Percentiles rank a stretch among this genome's conserved stretches.
These are phyloP conservation scores for Hypoxylon sp. DNA, from an alignment of 2,329 filamentous ascomycete genomes.

Conservation along the genomic window DNA sequence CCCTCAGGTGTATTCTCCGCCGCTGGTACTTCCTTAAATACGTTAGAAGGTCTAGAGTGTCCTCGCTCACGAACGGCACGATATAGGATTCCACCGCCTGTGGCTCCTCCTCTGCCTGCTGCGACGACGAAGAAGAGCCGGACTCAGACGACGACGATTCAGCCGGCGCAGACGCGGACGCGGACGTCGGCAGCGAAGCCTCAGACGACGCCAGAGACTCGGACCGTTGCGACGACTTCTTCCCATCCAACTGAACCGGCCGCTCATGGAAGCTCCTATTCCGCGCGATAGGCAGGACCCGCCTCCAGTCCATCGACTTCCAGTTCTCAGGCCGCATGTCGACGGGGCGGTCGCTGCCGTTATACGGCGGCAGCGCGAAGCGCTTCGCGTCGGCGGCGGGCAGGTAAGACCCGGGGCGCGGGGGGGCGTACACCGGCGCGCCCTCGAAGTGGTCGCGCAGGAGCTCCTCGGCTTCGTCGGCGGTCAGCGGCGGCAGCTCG, in stretches of 20 bases:
- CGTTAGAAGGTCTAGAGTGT: neutral
- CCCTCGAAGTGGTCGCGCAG: slow-evolving; percentile 31
- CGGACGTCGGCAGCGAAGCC: too few relatives aligned
- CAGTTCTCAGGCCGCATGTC: slow-evolving; percentile 13
- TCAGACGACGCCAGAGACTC: neutral
- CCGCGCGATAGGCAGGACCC: slow-evolving; percentile 23
- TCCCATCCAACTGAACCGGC: neutral
- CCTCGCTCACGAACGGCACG: slow-evolving; percentile 1
- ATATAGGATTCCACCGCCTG: neutral
- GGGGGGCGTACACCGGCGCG: slow-evolving; percentile 4
- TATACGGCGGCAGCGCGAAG: slow-evolving; percentile 33
- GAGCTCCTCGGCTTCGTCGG: slow-evolving; percentile 23
- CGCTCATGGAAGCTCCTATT: slow-evolving; percentile 17
- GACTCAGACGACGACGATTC: neutral
- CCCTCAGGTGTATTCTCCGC: slow-evolving; percentile 4
- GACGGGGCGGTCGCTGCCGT: slow-evolving; percentile 21
- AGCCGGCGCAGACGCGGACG: too few relatives aligned
- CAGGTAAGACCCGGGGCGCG: slow-evolving; percentile 22
- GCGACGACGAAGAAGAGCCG: neutral
- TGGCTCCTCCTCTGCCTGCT: neutral
- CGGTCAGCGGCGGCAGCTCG: neutral
- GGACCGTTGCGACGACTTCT: neutral
- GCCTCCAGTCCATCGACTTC: slow-evolving; percentile 22
- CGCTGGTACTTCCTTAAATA: slow-evolving; percentile 4
- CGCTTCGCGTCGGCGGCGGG: neutral